Evolutionary conservation across 305 asterid genomes (phyloP).

Genomic region (Plantago rigida): DNA sequence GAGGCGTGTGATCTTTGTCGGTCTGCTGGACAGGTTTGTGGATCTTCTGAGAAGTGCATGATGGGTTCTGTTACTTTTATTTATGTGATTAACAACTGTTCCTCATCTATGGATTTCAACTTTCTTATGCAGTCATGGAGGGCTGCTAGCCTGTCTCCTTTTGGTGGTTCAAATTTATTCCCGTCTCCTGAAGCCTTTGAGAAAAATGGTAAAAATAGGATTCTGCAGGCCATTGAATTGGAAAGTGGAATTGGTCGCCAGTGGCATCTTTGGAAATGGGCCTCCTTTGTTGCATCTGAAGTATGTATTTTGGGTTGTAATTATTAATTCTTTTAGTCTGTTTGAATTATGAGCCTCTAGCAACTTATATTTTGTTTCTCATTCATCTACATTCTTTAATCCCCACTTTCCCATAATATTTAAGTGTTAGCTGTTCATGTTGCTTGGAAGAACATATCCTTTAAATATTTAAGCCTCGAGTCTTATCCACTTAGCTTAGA

Average conservation of each 20-base stretch:
- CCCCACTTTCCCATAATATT: constrained; percentile 14
- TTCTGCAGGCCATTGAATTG: constrained; percentile 78
- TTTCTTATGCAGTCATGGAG: constrained; percentile 80
- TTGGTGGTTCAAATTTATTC: constrained; percentile 54
- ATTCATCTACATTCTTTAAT: neutral
- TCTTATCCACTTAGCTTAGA: constrained; percentile 8
- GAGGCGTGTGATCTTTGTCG: constrained; percentile 86
- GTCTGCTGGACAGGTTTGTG: constrained; percentile 85
- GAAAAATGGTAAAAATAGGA: constrained; percentile 74
- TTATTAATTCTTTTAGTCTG: neutral
- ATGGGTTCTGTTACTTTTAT: constrained; percentile 18
- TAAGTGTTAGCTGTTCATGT: constrained; percentile 19
- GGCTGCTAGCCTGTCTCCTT: constrained; percentile 80
- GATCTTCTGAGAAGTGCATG: constrained; percentile 25
- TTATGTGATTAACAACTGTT: constrained; percentile 6
- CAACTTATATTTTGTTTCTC: no score
- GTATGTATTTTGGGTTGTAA: constrained; percentile 36
- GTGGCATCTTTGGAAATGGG: constrained; percentile 96
- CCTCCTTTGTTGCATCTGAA: constrained; percentile 93
- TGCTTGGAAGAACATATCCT: constrained; percentile 12
- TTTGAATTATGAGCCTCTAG: neutral
- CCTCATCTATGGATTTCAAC: constrained; percentile 25
- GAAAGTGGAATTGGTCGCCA: constrained; percentile 91
- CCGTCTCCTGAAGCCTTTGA: constrained; percentile 75
- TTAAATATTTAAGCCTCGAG: constrained; percentile 20